A percentile compares a stretch with the other conserved stretches of the same genome.
Evolutionary conservation across 192 early-diverging fungal species (phyloP).

Genomic region (Backusella australiensis): DNA sequence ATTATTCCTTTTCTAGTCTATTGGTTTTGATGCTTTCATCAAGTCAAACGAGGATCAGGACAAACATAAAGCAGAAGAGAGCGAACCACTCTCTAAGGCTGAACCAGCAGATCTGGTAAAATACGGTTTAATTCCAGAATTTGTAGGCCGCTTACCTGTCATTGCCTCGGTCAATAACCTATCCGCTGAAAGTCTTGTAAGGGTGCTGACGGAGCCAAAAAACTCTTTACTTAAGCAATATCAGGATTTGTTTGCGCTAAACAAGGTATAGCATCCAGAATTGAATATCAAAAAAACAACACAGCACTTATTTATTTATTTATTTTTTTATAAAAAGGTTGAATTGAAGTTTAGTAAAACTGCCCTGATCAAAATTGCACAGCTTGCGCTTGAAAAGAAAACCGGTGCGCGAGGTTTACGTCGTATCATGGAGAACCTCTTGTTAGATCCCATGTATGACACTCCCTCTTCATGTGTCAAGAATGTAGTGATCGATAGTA

Average conservation of each 20-base stretch:
- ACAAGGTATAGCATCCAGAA: conserved; percentile 28
- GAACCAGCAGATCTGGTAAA: conserved; percentile 67
- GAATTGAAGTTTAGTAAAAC: conserved; percentile 67
- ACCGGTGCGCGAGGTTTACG: conserved; percentile 84
- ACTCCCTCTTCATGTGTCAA: conserved; percentile 70
- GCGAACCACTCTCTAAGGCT: conserved; percentile 1
- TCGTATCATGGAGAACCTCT: conserved; percentile 73
- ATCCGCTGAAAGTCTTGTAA: conserved; percentile 60
- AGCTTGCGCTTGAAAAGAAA: conserved; percentile 74
- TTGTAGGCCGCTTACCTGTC: conserved; percentile 82
- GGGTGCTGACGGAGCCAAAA: conserved; percentile 78
- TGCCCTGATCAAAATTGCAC: conserved; percentile 71
- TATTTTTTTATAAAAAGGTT: conserved; percentile 22
- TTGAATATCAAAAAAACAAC: background rate
- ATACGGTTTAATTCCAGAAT: conserved; percentile 87
- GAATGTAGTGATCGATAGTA: conserved; percentile 68
- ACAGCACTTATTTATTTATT: background rate
- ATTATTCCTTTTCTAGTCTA: conserved; percentile 40
- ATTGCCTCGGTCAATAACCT: conserved; percentile 72
- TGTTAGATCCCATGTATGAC: conserved; percentile 80
- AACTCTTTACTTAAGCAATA: conserved; percentile 83
- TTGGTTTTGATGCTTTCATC: conserved; percentile 70
- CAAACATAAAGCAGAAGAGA: background rate
- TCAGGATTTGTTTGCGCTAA: conserved; percentile 65
- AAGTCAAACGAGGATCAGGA: background rate